Base-by-base conservation (phyloP, 179 eudicot genomes). In the Amaranthus tricolor region DNA sequence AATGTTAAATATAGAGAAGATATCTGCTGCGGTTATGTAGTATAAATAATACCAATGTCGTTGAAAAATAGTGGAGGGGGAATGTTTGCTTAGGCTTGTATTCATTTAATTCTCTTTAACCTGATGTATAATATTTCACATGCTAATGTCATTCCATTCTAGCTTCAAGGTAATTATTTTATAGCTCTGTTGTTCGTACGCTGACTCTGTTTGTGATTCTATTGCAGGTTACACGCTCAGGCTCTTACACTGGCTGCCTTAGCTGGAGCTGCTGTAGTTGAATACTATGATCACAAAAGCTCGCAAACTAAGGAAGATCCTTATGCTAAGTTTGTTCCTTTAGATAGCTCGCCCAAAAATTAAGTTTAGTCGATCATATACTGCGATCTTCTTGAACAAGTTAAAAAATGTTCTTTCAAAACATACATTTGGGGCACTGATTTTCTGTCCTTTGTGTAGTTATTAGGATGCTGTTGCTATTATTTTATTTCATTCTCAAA, bases 171-270 rank as follows among this genome's bases (percentile, higher is more conserved):
- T 62, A 6, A 6, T 12, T 17, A 31, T 66, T 48, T n/a, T 21
- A 15, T 17, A 21, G 4, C 10, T 9, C 48, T 66, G 20, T 51
- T 53, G 20, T 16, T 53, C 17, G 53, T 68, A 14, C 13, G 47
- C 45, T 78, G 49, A 68, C 44, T 69, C 4, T 20, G 74, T 31
- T 74, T 50, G 71, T 21, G 44, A 20, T 61, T 51, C 21, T 48
- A 48, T 56, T 78, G 62, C 85, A 94, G 98, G 92, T 82, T 94
- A 86, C 97, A 94, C 51, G 98, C 98, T 0, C 98, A 94, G 79
- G 98, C 98, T 20, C 86, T 94, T n/a, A 94, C 98, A 9, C 80
- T 94, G 70, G 98, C 98, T 78, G 96, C 98, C 45, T 72, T 94
- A 61, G 98, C 87, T 7, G 98, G 97, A 72, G 97, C 98, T 72